phyloP scores from a whole-genome alignment of 108 stramenopile species.

The Skeletonema tropicum region DNA sequence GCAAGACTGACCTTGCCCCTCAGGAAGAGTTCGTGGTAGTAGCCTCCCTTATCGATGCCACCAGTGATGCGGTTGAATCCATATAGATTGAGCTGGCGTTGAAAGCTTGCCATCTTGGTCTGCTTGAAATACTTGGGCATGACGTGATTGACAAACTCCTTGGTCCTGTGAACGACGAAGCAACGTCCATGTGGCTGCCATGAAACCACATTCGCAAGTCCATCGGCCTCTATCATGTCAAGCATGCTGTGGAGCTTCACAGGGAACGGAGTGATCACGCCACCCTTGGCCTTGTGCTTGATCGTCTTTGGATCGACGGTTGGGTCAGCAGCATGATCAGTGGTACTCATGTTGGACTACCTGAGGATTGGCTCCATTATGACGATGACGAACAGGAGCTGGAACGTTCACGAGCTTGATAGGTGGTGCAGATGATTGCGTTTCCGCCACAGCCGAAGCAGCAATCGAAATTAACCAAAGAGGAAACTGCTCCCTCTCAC shows the following conservation, averaged over 20 bases:
- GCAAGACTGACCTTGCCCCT: constrained; percentile 65
- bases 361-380: constrained; percentile 7
- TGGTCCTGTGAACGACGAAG: constrained; percentile 87
- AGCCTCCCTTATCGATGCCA: constrained; percentile 71
- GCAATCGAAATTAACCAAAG: not conserved
- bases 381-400: constrained; percentile 8
- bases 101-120: constrained; percentile 87
- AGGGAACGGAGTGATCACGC: constrained; percentile 70
- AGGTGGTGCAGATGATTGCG: constrained; percentile 4
- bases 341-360: constrained; percentile 74
- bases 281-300: constrained; percentile 64
- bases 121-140: constrained; percentile 92
- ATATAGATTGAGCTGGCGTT: constrained; percentile 93
- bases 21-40: constrained; percentile 84
- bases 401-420: not conserved
- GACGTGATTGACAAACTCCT: constrained; percentile 77
- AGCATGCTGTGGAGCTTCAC: constrained; percentile 83
- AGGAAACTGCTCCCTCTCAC: not conserved
- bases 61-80: constrained; percentile 83
- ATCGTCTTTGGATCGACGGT: constrained; percentile 43
- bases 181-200: constrained; percentile 90
- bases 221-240: constrained; percentile 54
- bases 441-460: constrained; percentile 1
- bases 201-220: constrained; percentile 68
- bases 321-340: constrained; percentile 69